A percentile compares a stretch with the other conserved stretches of the same genome.
phyloP scores from a whole-genome alignment of 345 rosid genomes.

The Turnera subulata region DNA sequence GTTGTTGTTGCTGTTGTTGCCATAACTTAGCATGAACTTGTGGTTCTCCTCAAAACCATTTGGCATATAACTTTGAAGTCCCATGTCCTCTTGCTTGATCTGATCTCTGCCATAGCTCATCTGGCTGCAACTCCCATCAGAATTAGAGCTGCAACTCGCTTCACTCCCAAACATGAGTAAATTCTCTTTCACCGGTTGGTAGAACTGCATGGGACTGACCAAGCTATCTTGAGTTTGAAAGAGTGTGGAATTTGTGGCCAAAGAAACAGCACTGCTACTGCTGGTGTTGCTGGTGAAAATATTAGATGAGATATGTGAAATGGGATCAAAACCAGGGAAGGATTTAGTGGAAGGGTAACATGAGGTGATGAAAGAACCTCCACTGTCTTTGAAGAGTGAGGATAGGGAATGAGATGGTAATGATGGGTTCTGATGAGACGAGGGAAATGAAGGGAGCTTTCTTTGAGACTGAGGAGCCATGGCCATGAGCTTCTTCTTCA shows the following conservation, averaged over 20 bases:
- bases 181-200: constrained; percentile 40
- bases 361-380: constrained; percentile 5
- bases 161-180: constrained; percentile 53
- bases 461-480: constrained; percentile 39
- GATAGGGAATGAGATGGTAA: constrained; percentile 17
- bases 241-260: constrained; percentile 12
- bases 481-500: constrained; percentile 75
- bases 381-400: constrained; percentile 24
- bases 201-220: constrained; percentile 30
- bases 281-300: constrained; percentile 18
- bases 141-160: constrained; percentile 52
- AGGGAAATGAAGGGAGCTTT: constrained; percentile 38
- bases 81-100: constrained; percentile 54
- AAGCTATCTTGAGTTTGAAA: constrained; percentile 25
- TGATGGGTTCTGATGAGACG: constrained; percentile 27
- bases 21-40: constrained; percentile 33
- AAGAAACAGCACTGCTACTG: not conserved
- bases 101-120: constrained; percentile 39
- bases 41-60: constrained; percentile 33
- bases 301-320: constrained; percentile 18
- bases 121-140: constrained; percentile 53
- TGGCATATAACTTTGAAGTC: constrained; percentile 26
- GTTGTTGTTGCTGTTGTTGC: not conserved
- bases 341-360: constrained; percentile 17
- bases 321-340: constrained; percentile 27